A percentile compares a stretch with the other conserved stretches of the same genome.
These are phyloP conservation scores for Geotrichum histeridarum DNA, from an alignment of 1,139 yeast species.

Conservation along the genomic window DNA sequence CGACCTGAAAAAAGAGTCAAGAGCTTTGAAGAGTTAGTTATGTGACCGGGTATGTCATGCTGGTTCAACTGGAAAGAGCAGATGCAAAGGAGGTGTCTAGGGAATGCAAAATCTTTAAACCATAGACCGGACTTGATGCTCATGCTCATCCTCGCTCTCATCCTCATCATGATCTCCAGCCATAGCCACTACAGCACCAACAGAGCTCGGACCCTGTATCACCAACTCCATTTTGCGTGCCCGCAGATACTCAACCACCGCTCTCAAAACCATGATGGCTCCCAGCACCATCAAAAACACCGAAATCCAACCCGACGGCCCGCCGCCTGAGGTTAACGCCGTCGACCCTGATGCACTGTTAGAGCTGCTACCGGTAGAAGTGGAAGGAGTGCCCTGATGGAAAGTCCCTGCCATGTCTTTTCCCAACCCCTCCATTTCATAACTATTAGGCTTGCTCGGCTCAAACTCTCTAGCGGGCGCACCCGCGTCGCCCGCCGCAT, in stretches of 20 bases:
- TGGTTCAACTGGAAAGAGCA: neutral
- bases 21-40: neutral
- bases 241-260: slow-evolving; percentile 63
- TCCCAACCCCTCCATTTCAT: slow-evolving; percentile 30
- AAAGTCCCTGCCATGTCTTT: slow-evolving; percentile 34
- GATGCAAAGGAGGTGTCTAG: neutral
- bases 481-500: slow-evolving; percentile 35
- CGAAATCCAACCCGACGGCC: slow-evolving; percentile 39
- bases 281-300: slow-evolving; percentile 66
- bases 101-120: neutral
- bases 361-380: slow-evolving; percentile 24
- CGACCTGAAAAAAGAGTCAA: too few relatives aligned
- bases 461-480: slow-evolving; percentile 42
- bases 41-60: neutral
- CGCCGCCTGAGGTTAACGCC: slow-evolving; percentile 15
- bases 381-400: slow-evolving; percentile 20
- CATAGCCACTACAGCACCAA: neutral
- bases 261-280: slow-evolving; percentile 55
- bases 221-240: slow-evolving; percentile 73
- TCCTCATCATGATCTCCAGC: too few relatives aligned
- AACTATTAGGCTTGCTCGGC: slow-evolving; percentile 40
- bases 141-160: neutral
- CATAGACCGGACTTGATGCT: neutral
- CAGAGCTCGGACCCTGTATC: slow-evolving; percentile 35
- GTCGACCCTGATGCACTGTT: slow-evolving; percentile 17